Evolutionary conservation across 352 stramenopile genomes (phyloP).

Genomic region (Pythium grandisporangium): DNA sequence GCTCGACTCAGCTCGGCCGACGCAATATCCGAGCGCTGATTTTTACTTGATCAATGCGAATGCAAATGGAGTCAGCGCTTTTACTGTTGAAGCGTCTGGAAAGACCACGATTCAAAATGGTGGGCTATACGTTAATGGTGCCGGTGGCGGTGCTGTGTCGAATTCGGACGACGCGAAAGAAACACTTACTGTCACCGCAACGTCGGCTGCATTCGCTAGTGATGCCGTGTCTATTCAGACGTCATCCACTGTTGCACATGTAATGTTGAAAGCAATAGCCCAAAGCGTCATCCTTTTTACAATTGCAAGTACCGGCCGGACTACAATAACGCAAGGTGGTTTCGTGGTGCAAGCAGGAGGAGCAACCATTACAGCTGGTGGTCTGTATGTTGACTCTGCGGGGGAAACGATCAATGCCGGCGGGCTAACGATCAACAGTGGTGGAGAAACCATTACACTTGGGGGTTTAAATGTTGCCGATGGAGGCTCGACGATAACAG

Average conservation of each 20-base stretch:
- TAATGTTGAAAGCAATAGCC: constrained; percentile 29
- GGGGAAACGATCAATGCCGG: constrained; percentile 29
- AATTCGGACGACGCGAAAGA: constrained; percentile 15
- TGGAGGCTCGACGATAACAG: constrained; percentile 21
- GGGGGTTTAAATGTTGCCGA: constrained; percentile 23
- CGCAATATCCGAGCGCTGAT: constrained; percentile 20
- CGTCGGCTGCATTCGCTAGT: constrained; percentile 13
- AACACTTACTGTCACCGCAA: constrained; percentile 22
- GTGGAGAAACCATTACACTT: constrained; percentile 26
- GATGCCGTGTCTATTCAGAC: constrained; percentile 31
- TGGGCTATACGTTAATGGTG: constrained; percentile 22
- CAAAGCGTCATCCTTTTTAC: constrained; percentile 24
- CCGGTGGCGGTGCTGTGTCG: constrained; percentile 20
- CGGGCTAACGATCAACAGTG: constrained; percentile 20
- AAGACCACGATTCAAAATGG: constrained; percentile 38
- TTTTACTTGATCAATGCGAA: constrained; percentile 27
- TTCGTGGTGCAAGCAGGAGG: constrained; percentile 30
- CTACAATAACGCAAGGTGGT: constrained; percentile 29
- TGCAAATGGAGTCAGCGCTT: constrained; percentile 15
- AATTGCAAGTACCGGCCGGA: constrained; percentile 30
- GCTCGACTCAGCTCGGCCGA: constrained; percentile 10
- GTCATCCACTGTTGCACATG: constrained; percentile 21
- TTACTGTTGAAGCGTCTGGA: constrained; percentile 37
- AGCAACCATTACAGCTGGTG: constrained; percentile 25
- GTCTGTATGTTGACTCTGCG: constrained; percentile 21